Evolutionary conservation across 768 basidiomycete species (phyloP).

Genomic region (Terana coerulea): DNA sequence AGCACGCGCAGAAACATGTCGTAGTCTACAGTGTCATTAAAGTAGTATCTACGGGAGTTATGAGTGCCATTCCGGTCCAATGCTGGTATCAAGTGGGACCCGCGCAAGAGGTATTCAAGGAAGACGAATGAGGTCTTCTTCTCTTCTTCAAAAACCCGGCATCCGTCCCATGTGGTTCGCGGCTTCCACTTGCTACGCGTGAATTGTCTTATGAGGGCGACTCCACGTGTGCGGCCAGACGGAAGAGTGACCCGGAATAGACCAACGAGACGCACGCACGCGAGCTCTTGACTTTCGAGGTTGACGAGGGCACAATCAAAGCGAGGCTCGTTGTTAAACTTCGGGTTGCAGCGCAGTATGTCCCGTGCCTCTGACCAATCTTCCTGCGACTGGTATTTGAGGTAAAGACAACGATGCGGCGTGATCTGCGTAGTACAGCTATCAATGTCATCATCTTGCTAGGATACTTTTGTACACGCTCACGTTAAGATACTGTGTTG

Average conservation of each 20-base stretch:
- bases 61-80: background rate
- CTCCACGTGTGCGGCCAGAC: background rate
- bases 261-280: background rate
- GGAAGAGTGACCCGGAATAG: background rate
- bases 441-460: background rate
- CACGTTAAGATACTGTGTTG: background rate
- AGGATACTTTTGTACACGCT: background rate
- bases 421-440: background rate
- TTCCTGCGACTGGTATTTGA: background rate
- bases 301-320: background rate
- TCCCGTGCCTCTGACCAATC: background rate
- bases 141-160: background rate
- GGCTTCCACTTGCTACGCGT: background rate
- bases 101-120: background rate
- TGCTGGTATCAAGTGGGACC: background rate
- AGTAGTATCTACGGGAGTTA: background rate
- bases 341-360: background rate
- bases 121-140: background rate
- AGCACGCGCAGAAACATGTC: background rate
- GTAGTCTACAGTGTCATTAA: background rate
- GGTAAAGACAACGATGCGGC: background rate
- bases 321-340: background rate
- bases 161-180: background rate
- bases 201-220: background rate
- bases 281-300: background rate